Conservation (phyloP, 306 rosid genomes). For the Albizia julibrissin region DNA sequence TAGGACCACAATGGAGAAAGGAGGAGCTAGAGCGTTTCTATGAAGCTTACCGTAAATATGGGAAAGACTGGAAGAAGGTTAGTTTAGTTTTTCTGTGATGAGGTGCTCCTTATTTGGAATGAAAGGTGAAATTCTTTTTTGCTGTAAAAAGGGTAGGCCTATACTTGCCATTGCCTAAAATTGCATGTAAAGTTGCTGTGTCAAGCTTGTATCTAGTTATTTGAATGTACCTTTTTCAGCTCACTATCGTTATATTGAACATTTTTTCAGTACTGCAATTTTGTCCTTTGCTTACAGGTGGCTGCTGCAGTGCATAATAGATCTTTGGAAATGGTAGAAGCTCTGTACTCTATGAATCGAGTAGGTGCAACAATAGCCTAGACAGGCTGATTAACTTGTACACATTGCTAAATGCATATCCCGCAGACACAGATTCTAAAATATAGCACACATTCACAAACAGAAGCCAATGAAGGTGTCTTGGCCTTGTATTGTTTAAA, state of each 20-base stretch:
- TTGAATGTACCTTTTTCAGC: conserved; percentile 26
- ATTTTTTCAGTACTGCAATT: conserved; percentile 20
- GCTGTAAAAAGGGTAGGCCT: conserved; percentile 12
- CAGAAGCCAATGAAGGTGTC: background rate
- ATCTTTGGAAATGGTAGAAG: conserved; percentile 86
- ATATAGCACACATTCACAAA: background rate
- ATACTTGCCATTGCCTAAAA: conserved; percentile 19
- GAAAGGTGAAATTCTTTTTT: conserved; percentile 24
- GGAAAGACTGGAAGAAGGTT: conserved; percentile 97
- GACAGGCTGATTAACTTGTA: conserved; percentile 24
- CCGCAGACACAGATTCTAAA: conserved; percentile 24
- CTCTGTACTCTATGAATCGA: conserved; percentile 88
- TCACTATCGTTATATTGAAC: conserved; percentile 23
- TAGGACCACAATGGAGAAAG: conserved; percentile 93
- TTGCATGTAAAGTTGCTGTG: conserved; percentile 18
- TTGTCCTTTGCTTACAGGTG: conserved; percentile 52
- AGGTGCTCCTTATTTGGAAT: conserved; percentile 22
- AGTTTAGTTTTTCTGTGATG: conserved; percentile 35
- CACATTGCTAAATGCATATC: conserved; percentile 28
- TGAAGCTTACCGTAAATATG: conserved; percentile 83
- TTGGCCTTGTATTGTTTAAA: background rate
- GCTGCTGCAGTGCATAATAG: conserved; percentile 71
- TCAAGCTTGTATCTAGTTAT: conserved; percentile 31
- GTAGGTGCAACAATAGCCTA: conserved; percentile 44
- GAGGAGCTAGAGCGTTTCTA: conserved; percentile 78